phyloP scores from a whole-genome alignment of 768 basidiomycete genomes.

The Suillus luteus region DNA sequence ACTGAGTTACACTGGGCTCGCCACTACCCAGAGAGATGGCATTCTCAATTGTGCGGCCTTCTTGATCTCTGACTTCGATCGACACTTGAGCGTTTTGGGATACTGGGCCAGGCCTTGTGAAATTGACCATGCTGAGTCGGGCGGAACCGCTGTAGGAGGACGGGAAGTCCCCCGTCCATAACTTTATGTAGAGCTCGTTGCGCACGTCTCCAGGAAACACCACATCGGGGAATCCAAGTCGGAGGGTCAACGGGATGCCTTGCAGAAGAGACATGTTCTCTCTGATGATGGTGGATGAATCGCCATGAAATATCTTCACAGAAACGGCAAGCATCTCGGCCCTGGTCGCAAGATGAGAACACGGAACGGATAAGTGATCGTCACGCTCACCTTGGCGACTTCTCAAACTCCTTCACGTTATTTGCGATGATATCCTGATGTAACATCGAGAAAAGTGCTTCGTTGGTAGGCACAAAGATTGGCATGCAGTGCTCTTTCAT shows the following conservation, averaged over 20 bases:
- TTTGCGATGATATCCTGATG: conserved; percentile 92
- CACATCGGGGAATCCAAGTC: conserved; percentile 94
- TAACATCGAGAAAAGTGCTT: conserved; percentile 86
- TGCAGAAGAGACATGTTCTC: conserved; percentile 86
- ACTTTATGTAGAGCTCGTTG: conserved; percentile 94
- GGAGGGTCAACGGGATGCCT: conserved; percentile 78
- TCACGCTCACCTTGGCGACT: conserved; percentile 66
- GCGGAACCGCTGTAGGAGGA: conserved; percentile 53
- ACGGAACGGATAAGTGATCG: conserved; percentile 2
- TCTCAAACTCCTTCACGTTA: conserved; percentile 79
- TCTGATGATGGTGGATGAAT: conserved; percentile 66
- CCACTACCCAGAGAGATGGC: conserved; percentile 84
- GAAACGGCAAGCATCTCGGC: conserved; percentile 88
- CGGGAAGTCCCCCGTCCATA: conserved; percentile 91
- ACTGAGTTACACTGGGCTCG: conserved; percentile 77
- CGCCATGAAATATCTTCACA: conserved; percentile 86
- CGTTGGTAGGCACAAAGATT: conserved; percentile 82
- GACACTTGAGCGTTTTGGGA: conserved; percentile 77
- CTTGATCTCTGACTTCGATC: conserved; percentile 79
- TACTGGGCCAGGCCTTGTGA: conserved; percentile 58
- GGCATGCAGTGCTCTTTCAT: conserved; percentile 83
- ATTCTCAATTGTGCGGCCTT: conserved; percentile 68
- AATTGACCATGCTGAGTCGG: conserved; percentile 56
- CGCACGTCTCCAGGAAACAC: conserved; percentile 91
- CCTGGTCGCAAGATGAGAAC: conserved; percentile 39